Conservation (phyloP, 768 basidiomycete genomes). For the Russula compacta region DNA sequence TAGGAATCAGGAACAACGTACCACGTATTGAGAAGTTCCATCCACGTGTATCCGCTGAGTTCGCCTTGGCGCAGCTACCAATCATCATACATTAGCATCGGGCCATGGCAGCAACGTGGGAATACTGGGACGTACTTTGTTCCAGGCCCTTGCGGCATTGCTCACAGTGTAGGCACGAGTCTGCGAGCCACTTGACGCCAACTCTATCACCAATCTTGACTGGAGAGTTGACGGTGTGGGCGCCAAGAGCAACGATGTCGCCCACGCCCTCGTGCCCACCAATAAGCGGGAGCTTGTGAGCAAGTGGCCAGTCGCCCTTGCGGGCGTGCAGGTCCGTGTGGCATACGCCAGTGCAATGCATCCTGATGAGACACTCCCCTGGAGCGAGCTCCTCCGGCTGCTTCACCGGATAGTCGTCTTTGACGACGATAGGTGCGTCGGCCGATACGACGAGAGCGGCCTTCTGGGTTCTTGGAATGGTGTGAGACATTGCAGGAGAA, state of each 20-base stretch:
- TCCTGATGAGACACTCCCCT: conserved; percentile 68
- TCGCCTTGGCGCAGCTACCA: conserved; percentile 46
- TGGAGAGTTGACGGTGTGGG: conserved; percentile 45
- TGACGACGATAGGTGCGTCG: conserved; percentile 28
- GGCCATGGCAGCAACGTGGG: neutral
- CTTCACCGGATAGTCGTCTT: conserved; percentile 45
- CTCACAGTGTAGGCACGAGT: conserved; percentile 69
- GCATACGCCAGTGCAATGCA: conserved; percentile 76
- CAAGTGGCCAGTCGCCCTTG: conserved; percentile 71
- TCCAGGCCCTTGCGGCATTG: conserved; percentile 70
- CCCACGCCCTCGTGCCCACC: conserved; percentile 81
- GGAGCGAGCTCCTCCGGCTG: conserved; percentile 47
- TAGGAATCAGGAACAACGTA: conserved; percentile 17
- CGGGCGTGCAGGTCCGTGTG: conserved; percentile 77
- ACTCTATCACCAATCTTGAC: conserved; percentile 73
- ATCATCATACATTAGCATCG: neutral
- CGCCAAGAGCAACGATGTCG: conserved; percentile 68
- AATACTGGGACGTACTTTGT: conserved; percentile 40
- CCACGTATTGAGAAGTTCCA: conserved; percentile 64
- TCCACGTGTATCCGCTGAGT: conserved; percentile 66
- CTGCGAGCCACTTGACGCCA: conserved; percentile 75
- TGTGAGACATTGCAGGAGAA: conserved; percentile 10
- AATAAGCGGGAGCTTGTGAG: conserved; percentile 55
- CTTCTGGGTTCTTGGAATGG: conserved; percentile 36
- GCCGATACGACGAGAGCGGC: conserved; percentile 32